Evolutionary conservation across 805 yeast genomes (phyloP), one percentile per base, ranked within the genome.

Genomic region (Clavispora carvajalis): DNA sequence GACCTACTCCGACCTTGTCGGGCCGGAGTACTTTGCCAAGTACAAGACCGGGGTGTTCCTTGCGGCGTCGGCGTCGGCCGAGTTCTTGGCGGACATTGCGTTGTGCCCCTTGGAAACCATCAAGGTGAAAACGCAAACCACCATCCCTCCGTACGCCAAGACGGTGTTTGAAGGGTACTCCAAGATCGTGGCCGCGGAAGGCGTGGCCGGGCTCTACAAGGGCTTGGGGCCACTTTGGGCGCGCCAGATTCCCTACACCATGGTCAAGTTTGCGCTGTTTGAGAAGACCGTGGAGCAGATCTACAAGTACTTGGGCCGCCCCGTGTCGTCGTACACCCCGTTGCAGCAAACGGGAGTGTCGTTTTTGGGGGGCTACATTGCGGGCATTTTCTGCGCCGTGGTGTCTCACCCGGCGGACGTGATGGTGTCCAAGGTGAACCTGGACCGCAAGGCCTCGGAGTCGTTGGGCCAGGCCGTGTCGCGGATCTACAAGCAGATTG

Each of bases 341-440:
- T 51, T 81, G 33, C 82, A 83, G 57, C 97, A 93, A 67, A 91
- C 96, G 17, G 95, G 96, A 38, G 95, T 93, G 30, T 87, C 96
- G 18, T 93, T 91, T 70, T 71, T 81, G 36, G 96, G 96, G 63
- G 98, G 99, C 61, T 91, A 91, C 69, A 77, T 91, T 59, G 99
- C 98, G 9, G 99, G 98, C 81, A 82, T 93, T 41, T 79, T 90
- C 70, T 91, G 97, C 73, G 98, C 99, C 7, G 69, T 85, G 38
- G 93, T 90, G 13, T 90, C 97, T 21, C 97, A 93, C 63, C 99
- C 99, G 16, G 98, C 98, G n/a, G 99, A 91, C 65, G 97, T 91
- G 24, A 82, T 93, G 95, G 98, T 91, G 19, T 85, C 95, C 36
- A 86, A 89, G 74, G 79, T 93, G 56, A 90, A 87, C 61, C 74